Evolutionary conservation across 1,284 basidiomycete genomes (phyloP).

Genomic region (Hymenochaete sp.): DNA sequence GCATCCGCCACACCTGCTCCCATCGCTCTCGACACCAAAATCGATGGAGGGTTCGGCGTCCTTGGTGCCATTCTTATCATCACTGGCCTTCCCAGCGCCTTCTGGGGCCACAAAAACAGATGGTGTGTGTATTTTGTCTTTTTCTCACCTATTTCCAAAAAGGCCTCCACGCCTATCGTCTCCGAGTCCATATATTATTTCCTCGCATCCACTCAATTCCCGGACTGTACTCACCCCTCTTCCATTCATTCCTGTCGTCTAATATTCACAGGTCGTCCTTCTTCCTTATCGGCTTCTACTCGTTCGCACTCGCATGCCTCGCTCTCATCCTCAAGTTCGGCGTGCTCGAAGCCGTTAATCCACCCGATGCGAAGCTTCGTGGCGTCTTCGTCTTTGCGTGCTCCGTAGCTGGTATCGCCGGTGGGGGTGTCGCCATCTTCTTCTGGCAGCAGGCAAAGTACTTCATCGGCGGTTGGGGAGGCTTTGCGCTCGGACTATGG

Average conservation of each 20-base stretch:
- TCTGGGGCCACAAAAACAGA: constrained; percentile 89
- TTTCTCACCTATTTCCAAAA: constrained; percentile 14
- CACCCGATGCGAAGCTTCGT: constrained; percentile 68
- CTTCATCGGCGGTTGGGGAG: constrained; percentile 82
- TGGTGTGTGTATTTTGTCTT: constrained; percentile 43
- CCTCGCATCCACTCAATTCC: background rate
- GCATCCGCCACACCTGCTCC: constrained; percentile 41
- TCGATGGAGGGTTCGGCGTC: constrained; percentile 86
- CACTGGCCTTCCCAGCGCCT: constrained; percentile 82
- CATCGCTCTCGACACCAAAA: constrained; percentile 57
- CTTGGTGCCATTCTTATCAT: constrained; percentile 84
- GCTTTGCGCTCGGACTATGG: constrained; percentile 81
- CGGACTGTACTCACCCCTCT: background rate
- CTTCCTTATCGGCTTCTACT: constrained; percentile 87
- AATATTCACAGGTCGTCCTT: constrained; percentile 67
- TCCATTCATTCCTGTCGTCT: background rate
- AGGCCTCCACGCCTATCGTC: background rate
- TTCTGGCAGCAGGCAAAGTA: constrained; percentile 84
- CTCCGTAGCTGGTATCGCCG: constrained; percentile 71
- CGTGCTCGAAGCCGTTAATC: constrained; percentile 70
- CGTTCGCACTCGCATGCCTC: constrained; percentile 76
- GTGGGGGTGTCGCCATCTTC: constrained; percentile 80
- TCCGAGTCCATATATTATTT: background rate
- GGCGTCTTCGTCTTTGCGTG: constrained; percentile 87
- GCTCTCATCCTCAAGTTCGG: constrained; percentile 89